Percentiles rank a stretch among this genome's conserved stretches.
phyloP scores from a whole-genome alignment of 2,329 filamentous ascomycete genomes.

The Talaromyces sp. region DNA sequence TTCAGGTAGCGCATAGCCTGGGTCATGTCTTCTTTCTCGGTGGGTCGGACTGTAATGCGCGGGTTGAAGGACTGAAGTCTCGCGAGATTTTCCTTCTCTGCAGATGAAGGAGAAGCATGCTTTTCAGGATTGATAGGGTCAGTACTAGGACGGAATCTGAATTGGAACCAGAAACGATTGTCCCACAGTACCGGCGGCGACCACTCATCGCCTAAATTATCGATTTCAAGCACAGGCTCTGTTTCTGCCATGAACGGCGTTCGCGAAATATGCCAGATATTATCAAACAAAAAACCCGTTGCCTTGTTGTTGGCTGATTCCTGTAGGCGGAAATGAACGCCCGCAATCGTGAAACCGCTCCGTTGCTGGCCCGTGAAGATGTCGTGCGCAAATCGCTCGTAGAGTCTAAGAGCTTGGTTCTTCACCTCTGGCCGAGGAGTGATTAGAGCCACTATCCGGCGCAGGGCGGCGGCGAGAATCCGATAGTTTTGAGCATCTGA shows the following conservation, averaged over 20 bases:
- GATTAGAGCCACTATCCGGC: conserved; percentile 48
- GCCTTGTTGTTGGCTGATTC: conserved; percentile 1
- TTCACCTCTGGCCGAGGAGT: conserved; percentile 40
- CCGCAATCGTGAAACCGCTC: conserved; percentile 48
- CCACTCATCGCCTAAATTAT: conserved; percentile 19
- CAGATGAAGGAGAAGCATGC: background rate
- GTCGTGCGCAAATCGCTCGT: conserved; percentile 38
- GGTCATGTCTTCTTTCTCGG: conserved; percentile 9
- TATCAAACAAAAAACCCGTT: conserved; percentile 8
- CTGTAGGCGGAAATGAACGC: conserved; percentile 35
- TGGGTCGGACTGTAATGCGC: conserved; percentile 7
- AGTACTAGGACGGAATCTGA: conserved; percentile 31
- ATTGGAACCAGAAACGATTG: conserved; percentile 53
- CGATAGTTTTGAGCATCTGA: conserved; percentile 2
- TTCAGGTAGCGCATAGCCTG: background rate
- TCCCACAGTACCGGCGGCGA: conserved; percentile 49
- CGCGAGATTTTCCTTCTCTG: background rate
- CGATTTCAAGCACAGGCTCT: conserved; percentile 23
- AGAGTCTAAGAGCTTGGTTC: conserved; percentile 42
- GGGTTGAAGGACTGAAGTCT: background rate
- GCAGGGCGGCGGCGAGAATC: conserved; percentile 45
- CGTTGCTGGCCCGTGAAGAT: conserved; percentile 43
- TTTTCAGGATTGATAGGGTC: background rate
- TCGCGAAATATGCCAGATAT: conserved; percentile 39
- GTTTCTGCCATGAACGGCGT: conserved; percentile 34